A percentile compares a stretch with the other conserved stretches of the same genome.
Conservation (phyloP, 1,284 basidiomycete genomes). For the Inonotus hispidus region DNA sequence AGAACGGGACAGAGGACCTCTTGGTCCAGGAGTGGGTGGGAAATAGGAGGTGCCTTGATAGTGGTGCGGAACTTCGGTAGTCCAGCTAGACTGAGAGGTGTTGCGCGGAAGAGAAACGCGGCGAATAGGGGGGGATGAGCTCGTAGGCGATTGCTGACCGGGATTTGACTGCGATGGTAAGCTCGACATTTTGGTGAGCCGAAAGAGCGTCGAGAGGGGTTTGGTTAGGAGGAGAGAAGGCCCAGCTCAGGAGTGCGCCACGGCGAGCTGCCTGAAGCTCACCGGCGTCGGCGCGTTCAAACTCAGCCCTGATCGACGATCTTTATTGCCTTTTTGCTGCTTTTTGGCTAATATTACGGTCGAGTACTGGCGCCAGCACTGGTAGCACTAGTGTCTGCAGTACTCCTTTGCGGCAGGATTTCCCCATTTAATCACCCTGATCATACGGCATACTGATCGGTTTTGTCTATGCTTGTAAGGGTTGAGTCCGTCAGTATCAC, state of each 20-base stretch:
- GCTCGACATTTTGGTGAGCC: conserved; percentile 6
- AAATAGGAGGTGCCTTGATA: conserved; percentile 66
- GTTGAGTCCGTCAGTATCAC: too few relatives aligned
- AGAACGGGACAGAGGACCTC: conserved; percentile 24
- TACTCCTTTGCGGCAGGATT: too few relatives aligned
- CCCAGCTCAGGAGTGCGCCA: neutral
- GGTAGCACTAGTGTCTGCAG: too few relatives aligned
- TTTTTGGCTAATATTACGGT: neutral
- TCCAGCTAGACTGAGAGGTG: conserved; percentile 16
- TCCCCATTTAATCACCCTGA: too few relatives aligned
- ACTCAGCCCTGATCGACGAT: neutral
- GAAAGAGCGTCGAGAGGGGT: neutral
- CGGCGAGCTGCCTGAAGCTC: neutral
- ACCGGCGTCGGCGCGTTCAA: neutral
- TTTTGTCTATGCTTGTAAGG: too few relatives aligned
- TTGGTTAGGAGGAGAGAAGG: neutral
- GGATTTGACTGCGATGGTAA: neutral
- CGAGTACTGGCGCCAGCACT: too few relatives aligned
- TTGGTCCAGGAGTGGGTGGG: conserved; percentile 36
- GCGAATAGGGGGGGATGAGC: neutral
- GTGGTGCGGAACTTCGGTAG: conserved; percentile 37
- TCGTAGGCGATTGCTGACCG: conserved; percentile 4
- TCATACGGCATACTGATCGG: too few relatives aligned
- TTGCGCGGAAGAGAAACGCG: conserved; percentile 13
- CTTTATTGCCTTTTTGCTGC: neutral